Base-by-base conservation (phyloP, 2,329 filamentous ascomycete genomes). In the Colletotrichum godetiae region DNA sequence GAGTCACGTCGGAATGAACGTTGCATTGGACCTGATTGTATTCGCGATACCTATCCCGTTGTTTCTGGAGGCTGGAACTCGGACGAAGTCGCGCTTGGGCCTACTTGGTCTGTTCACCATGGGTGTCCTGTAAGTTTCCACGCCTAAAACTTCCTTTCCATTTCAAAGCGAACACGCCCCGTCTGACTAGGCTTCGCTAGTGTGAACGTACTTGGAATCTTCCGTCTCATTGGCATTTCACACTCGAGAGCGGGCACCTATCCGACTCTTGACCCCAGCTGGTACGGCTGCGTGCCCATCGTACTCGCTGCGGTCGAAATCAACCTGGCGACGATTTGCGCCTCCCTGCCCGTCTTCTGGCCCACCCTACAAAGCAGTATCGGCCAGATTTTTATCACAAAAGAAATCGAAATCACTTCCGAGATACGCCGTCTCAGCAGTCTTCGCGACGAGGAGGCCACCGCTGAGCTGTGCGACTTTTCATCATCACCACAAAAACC, bases 251-350 rank as follows among this genome's bases (percentile, higher is more conserved):
- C 81, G 3, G 79, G 75, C 1, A 82, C 80, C 0, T 80, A 77
- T 67, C 82, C 82, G 15, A 81, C 81, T 0, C 61, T 80, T 3
- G 82, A 83, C 67, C 81, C 81, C 8, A 81, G 79, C 4, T 83
- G 81, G 80, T 83, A 83, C 71, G 80, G 77, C 7, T 79, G 79
- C 27, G 75, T 77, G 42, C 78, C 77, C 56, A 80, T 83, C 67
- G 76, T 82, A 12, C 76, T 83, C 6, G 80, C 79, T 1, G 78
- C 77, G 0, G 76, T 83, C 63, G 82, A 83, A 63, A 77, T 82
- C 63, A 78, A 83, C 69, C 35, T 74, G 15, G 72, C 72, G 5
- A 72, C 72, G 3, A 74, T 74, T 1, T 74, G 72, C 31, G 72
- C 68, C 3, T 74, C 72, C 10, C 8, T 74, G 2, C 72, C 72